Evolutionary conservation across 2,329 filamentous ascomycete genomes (phyloP).

Genomic region (Neospermospora avenae): DNA sequence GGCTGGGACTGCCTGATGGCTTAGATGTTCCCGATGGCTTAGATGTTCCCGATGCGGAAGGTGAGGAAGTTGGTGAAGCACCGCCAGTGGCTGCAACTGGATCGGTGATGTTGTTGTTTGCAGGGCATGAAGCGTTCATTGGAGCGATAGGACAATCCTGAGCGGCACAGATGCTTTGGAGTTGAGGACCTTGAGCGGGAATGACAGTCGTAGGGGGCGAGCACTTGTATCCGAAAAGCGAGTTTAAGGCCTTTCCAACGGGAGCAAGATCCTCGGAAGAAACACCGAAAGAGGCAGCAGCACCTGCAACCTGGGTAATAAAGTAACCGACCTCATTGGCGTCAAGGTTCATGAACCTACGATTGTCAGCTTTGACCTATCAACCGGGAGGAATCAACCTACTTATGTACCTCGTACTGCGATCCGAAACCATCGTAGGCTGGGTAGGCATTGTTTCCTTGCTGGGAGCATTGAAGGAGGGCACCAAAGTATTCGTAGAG

Average conservation of each 20-base stretch:
- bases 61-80: background rate
- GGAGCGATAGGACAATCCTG: conserved; percentile 46
- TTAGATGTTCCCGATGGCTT: too few relatives aligned
- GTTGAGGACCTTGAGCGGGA: conserved; percentile 43
- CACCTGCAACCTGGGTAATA: conserved; percentile 51
- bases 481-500: conserved; percentile 58
- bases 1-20: background rate
- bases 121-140: conserved; percentile 42
- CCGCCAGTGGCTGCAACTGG: conserved; percentile 2
- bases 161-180: conserved; percentile 56
- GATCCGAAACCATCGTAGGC: conserved; percentile 44
- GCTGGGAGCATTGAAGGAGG: conserved; percentile 51
- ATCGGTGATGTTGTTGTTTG: conserved; percentile 10
- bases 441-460: conserved; percentile 48
- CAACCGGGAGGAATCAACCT: background rate
- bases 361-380: background rate
- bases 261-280: conserved; percentile 46
- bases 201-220: conserved; percentile 41
- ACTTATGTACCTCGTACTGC: conserved; percentile 52
- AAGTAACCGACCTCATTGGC: conserved; percentile 52
- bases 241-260: conserved; percentile 45
- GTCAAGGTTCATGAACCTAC: conserved; percentile 56
- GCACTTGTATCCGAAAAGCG: conserved; percentile 50
- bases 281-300: conserved; percentile 54
- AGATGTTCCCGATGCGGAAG: too few relatives aligned